A percentile compares a stretch with the other conserved stretches of the same genome.
Evolutionary conservation across 805 yeast genomes (phyloP).

Genomic region (Candida nemodendra): DNA sequence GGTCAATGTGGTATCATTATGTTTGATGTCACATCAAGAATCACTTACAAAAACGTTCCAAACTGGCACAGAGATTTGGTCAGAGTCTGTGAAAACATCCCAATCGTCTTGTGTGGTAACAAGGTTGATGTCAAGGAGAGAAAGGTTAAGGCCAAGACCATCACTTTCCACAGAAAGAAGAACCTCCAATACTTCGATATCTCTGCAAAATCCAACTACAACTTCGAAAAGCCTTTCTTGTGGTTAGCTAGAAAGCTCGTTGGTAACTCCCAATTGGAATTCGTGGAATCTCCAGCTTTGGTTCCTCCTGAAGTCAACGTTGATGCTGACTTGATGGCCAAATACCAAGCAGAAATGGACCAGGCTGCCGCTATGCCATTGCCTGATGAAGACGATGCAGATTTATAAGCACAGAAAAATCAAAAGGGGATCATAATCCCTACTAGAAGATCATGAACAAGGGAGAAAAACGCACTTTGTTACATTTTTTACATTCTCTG

Average conservation of each 20-base stretch:
- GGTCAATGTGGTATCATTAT: slow-evolving; percentile 99
- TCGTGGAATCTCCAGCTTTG: slow-evolving; percentile 98
- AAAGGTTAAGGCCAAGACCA: slow-evolving; percentile 99
- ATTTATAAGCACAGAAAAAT: slow-evolving; percentile 57
- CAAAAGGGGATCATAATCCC: neutral
- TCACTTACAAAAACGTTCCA: slow-evolving; percentile 99
- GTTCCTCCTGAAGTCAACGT: slow-evolving; percentile 99
- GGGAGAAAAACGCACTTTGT: neutral
- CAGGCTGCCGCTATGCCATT: slow-evolving; percentile 99
- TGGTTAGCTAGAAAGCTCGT: slow-evolving; percentile 99
- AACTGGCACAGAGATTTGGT: slow-evolving; percentile 99
- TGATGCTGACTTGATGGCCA: slow-evolving; percentile 94
- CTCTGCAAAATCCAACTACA: slow-evolving; percentile 99
- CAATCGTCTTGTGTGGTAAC: slow-evolving; percentile 98
- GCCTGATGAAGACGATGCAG: slow-evolving; percentile 99
- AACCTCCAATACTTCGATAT: slow-evolving; percentile 99
- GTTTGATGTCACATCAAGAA: slow-evolving; percentile 99
- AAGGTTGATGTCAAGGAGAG: slow-evolving; percentile 99
- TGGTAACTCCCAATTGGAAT: slow-evolving; percentile 97
- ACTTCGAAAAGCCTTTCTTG: slow-evolving; percentile 99
- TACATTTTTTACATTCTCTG: neutral
- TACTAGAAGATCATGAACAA: neutral
- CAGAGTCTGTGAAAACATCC: slow-evolving; percentile 99
- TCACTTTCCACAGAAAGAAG: slow-evolving; percentile 99
- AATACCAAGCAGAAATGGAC: slow-evolving; percentile 99